A percentile compares a stretch with the other conserved stretches of the same genome.
phyloP scores from a whole-genome alignment of 257 asterid species.

The Vinca minor region DNA sequence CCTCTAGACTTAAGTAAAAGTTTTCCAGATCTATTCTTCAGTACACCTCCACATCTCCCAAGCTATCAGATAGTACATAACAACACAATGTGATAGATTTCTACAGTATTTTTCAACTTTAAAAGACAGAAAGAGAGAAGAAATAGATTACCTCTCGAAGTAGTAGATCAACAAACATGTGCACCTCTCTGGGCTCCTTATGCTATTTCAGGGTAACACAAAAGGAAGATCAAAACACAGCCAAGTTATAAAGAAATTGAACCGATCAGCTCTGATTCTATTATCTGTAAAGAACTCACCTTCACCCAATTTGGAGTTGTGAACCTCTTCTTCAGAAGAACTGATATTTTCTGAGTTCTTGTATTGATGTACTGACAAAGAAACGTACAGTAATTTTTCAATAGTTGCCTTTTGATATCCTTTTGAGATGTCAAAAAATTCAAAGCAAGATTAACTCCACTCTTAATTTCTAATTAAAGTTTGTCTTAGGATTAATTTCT shows the following conservation, averaged over 20 bases:
- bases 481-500: no score
- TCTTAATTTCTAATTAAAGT: no score
- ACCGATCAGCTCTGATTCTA: slow-evolving; percentile 3
- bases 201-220: slow-evolving; percentile 39
- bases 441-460: no score
- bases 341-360: slow-evolving; percentile 76
- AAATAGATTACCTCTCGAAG: slow-evolving; percentile 61
- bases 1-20: neutral
- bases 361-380: slow-evolving; percentile 68
- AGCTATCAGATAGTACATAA: neutral
- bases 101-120: neutral
- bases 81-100: neutral
- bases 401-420: neutral
- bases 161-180: slow-evolving; percentile 92
- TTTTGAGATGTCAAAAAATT: neutral
- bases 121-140: slow-evolving; percentile 1
- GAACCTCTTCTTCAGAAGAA: slow-evolving; percentile 76
- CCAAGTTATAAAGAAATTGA: slow-evolving; percentile 4
- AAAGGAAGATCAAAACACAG: slow-evolving; percentile 16
- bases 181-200: slow-evolving; percentile 98
- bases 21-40: neutral
- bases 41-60: slow-evolving; percentile 1
- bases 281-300: slow-evolving; percentile 35
- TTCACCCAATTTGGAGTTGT: slow-evolving; percentile 92
- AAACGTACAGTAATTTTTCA: neutral